Percentiles rank a stretch among this genome's conserved stretches.
phyloP scores from a whole-genome alignment of 2,329 filamentous ascomycete species.

The Exophiala alcalophila region DNA sequence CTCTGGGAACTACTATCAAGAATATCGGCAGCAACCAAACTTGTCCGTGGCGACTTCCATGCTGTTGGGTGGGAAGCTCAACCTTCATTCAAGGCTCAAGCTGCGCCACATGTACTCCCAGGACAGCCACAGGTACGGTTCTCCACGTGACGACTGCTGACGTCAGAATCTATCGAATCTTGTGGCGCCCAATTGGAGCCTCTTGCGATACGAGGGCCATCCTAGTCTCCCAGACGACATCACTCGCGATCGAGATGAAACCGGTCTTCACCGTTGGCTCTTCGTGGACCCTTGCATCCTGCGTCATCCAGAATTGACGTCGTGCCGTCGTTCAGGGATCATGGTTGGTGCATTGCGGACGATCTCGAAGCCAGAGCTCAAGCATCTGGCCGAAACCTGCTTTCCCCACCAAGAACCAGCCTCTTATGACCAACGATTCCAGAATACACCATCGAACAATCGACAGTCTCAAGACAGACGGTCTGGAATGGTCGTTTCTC shows the following conservation, averaged over 20 bases:
- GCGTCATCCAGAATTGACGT: constrained; percentile 21
- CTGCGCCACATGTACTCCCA: no score
- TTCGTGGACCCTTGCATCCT: no score
- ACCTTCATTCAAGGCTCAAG: no score
- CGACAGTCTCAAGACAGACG: no score
- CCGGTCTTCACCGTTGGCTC: not conserved
- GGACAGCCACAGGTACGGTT: constrained; percentile 14
- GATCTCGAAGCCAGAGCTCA: constrained; percentile 1
- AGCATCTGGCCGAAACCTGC: constrained; percentile 14
- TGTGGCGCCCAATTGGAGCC: constrained; percentile 21
- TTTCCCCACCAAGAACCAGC: no score
- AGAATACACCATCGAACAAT: no score
- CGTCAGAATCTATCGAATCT: not conserved
- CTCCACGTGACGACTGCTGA: not conserved
- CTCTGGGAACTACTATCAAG: no score
- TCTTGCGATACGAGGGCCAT: constrained; percentile 1
- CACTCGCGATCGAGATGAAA: constrained; percentile 15
- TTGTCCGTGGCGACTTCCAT: no score
- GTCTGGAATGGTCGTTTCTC: not conserved
- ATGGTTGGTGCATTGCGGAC: constrained; percentile 6
- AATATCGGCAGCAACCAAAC: no score
- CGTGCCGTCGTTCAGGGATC: constrained; percentile 14
- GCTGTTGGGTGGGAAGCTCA: no score
- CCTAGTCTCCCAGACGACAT: constrained; percentile 7
- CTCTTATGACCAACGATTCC: no score